Evolutionary conservation across 2,329 filamentous ascomycete genomes (phyloP), one percentile per base, ranked within the genome.

Genomic region (Didymella pinodella): DNA sequence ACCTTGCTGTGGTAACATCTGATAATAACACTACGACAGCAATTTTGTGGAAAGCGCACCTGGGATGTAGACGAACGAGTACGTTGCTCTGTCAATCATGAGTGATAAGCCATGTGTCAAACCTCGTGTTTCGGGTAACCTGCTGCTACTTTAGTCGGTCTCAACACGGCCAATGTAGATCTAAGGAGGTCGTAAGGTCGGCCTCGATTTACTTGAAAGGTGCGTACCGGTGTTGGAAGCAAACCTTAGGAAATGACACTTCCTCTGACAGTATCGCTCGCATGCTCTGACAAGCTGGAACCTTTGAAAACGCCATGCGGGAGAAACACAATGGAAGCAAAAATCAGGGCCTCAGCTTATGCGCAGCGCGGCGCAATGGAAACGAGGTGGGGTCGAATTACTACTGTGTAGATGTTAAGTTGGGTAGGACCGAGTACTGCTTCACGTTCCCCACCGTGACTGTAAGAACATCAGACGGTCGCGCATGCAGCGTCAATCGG

Each of bases 111-210:
- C 31, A 34, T 12, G 18, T 52, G 50, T 52, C 47, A 57, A n/a
- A 31, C 38, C 26, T 48, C 44, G 36, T 20, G 52, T 56, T 56
- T 60, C 56, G 46, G 56, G 46, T 54, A 54, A 50, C 56, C 32
- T 59, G 56, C 50, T 43, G 40, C 56, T 54, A 41, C 46, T 50
- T 41, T 50, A 36, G 34, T 51, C 56, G 50, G 56, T 43, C 50
- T 54, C 48, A 48, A 43, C 18, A 34, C 47, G 46, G 51, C 56
- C 41, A 59, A 54, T 59, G 51, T 36, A 47, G 20, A 14, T 28
- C 46, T 47, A 41, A 40, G 56, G 46, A 43, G 18, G 34, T n/a
- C n/a, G 40, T 50, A 40, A 43, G 18, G 34, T n/a, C n/a, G 40
- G 46, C 41, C 48, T 50, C 46, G 26, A 46, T 31, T 31, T 22